Percentiles rank a stretch among this genome's conserved stretches.
These are phyloP conservation scores for Trichoderma erinaceum DNA, from an alignment of 495 filamentous ascomycete species.

Conservation along the genomic window DNA sequence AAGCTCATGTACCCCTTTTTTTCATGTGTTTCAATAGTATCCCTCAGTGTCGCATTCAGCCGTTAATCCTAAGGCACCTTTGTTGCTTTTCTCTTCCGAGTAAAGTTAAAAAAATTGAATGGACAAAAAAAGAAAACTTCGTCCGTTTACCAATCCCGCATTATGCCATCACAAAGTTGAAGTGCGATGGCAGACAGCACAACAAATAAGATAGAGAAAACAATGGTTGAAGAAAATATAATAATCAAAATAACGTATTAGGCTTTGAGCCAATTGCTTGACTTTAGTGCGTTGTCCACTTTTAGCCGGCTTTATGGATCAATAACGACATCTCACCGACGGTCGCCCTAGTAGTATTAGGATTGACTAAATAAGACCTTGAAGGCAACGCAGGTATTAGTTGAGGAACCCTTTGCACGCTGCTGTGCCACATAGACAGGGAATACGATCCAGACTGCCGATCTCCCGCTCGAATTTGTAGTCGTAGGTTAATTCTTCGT, in stretches of 20 bases:
- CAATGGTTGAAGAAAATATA: background rate
- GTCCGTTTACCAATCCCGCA: background rate
- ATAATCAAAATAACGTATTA: background rate
- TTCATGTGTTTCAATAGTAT: background rate
- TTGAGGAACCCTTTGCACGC: conserved; percentile 99
- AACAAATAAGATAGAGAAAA: background rate
- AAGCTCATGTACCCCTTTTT: background rate
- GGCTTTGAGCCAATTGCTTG: background rate
- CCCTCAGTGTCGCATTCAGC: background rate
- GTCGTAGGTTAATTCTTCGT: conserved; percentile 98
- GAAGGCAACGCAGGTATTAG: conserved; percentile 39
- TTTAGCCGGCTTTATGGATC: background rate
- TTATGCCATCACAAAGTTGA: background rate
- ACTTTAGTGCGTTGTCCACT: background rate
- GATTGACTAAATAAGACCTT: background rate
- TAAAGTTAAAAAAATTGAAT: background rate
- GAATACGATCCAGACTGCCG: conserved; percentile 89
- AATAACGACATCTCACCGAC: background rate
- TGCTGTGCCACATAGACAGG: conserved; percentile 90
- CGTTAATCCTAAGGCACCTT: background rate
- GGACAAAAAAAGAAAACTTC: background rate
- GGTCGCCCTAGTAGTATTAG: background rate
- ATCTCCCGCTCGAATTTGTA: conserved; percentile 99
- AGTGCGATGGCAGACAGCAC: background rate
- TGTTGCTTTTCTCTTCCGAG: background rate